Conservation (phyloP, 2,329 filamentous ascomycete genomes). For the Zopfia rhizophila region DNA sequence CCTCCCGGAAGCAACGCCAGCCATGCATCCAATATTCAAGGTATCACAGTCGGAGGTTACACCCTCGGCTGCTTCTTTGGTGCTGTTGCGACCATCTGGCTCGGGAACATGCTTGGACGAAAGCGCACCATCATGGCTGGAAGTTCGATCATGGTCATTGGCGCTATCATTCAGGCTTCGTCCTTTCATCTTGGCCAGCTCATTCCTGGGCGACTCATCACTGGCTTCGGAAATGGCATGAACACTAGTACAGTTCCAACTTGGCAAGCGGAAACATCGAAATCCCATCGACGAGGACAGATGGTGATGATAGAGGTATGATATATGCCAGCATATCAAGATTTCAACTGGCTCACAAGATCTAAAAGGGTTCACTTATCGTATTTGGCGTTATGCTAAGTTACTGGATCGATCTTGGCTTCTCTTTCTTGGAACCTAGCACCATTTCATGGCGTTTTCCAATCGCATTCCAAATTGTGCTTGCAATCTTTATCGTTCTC, state of each 20-base stretch:
- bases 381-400: slow-evolving; percentile 56
- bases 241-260: slow-evolving; percentile 56
- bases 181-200: slow-evolving; percentile 59
- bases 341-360: slow-evolving; percentile 1
- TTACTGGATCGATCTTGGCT: slow-evolving; percentile 43
- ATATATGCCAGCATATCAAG: slow-evolving; percentile 41
- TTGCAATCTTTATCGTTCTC: slow-evolving; percentile 66
- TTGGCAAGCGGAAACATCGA: slow-evolving; percentile 60
- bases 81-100: slow-evolving; percentile 55
- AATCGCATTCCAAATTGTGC: slow-evolving; percentile 66
- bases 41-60: slow-evolving; percentile 51
- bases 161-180: slow-evolving; percentile 67
- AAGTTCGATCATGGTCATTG: slow-evolving; percentile 66
- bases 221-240: slow-evolving; percentile 59
- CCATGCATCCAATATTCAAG: slow-evolving; percentile 56
- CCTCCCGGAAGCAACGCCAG: slow-evolving; percentile 42
- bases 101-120: slow-evolving; percentile 69
- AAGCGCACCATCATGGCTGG: slow-evolving; percentile 69
- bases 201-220: slow-evolving; percentile 61
- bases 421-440: slow-evolving; percentile 61
- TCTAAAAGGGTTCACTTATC: slow-evolving; percentile 59
- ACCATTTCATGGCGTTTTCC: slow-evolving; percentile 59
- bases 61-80: slow-evolving; percentile 58
- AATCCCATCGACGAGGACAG: slow-evolving; percentile 58
- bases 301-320: slow-evolving; percentile 59